Evolutionary conservation across 257 asterid species (phyloP).

Genomic region (Penstemon barbatus): DNA sequence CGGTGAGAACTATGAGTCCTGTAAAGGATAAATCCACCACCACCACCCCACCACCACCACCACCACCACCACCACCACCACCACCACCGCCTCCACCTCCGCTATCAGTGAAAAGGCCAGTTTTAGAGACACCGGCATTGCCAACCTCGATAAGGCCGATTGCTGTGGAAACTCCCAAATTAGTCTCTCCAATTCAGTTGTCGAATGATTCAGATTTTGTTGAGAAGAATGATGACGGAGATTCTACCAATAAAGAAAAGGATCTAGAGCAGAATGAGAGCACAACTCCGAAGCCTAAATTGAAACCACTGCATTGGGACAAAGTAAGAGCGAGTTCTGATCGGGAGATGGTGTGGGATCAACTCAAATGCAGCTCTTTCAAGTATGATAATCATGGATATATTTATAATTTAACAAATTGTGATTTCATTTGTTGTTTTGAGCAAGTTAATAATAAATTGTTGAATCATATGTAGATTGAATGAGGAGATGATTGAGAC

Average conservation of each 20-base stretch:
- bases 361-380: constrained; percentile 82
- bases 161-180: constrained; percentile 39
- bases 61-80: constrained; percentile 50
- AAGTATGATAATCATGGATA: constrained; percentile 45
- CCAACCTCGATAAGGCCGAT: constrained; percentile 51
- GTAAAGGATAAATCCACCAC: constrained; percentile 21
- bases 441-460: constrained; percentile 1
- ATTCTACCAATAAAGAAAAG: constrained; percentile 27
- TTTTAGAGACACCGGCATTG: constrained; percentile 45
- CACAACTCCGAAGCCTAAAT: constrained; percentile 64
- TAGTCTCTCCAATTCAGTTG: constrained; percentile 55
- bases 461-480: constrained; percentile 52
- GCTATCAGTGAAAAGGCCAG: constrained; percentile 38
- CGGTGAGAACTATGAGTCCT: constrained; percentile 32
- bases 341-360: constrained; percentile 99
- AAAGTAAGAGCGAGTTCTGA: constrained; percentile 94
- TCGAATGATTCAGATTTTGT: constrained; percentile 27
- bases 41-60: constrained; percentile 51
- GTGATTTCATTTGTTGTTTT: not conserved
- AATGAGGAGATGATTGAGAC: constrained; percentile 97
- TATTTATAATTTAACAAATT: not conserved
- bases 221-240: constrained; percentile 33
- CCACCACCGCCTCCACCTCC: constrained; percentile 64
- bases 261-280: constrained; percentile 42
- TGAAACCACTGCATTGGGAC: constrained; percentile 98